Conservation (phyloP, 192 early-diverging fungal genomes). For the Irineochytrium annulatum region DNA sequence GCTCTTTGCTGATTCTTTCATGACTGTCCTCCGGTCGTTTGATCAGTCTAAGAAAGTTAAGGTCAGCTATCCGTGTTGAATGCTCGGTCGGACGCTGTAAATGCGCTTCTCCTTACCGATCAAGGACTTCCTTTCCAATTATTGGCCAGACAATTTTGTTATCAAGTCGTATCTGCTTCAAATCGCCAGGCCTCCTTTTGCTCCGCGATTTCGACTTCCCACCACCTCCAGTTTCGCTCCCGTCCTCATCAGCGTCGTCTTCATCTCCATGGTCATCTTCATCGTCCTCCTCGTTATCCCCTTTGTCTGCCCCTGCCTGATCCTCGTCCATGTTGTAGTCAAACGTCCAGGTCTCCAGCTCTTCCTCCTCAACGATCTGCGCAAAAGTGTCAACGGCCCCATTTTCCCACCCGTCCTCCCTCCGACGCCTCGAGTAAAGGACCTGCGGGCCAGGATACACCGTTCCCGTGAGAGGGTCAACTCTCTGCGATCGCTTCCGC, state of each 20-base stretch:
- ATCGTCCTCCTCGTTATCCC: constrained; percentile 15
- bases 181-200: neutral
- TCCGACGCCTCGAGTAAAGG: constrained; percentile 25
- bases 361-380: constrained; percentile 14
- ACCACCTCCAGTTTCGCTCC: neutral
- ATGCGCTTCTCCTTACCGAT: constrained; percentile 18
- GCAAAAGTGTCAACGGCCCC: constrained; percentile 15
- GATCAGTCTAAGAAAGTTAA: constrained; percentile 28
- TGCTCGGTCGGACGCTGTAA: neutral
- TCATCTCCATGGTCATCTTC: constrained; percentile 20
- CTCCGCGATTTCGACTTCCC: constrained; percentile 4
- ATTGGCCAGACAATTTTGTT: constrained; percentile 39
- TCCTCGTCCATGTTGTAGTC: constrained; percentile 23
- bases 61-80: neutral
- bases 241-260: constrained; percentile 26
- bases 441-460: constrained; percentile 46
- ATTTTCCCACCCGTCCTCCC: constrained; percentile 34
- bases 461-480: constrained; percentile 38
- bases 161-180: constrained; percentile 10
- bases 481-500: constrained; percentile 30
- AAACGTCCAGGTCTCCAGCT: constrained; percentile 23
- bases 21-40: constrained; percentile 42
- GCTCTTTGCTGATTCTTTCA: constrained; percentile 19
- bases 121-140: constrained; percentile 37
- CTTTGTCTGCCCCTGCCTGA: constrained; percentile 24